A percentile compares a stretch with the other conserved stretches of the same genome.
phyloP scores from a whole-genome alignment of 1,284 basidiomycete species.

The Apiotrichum laibachii region DNA sequence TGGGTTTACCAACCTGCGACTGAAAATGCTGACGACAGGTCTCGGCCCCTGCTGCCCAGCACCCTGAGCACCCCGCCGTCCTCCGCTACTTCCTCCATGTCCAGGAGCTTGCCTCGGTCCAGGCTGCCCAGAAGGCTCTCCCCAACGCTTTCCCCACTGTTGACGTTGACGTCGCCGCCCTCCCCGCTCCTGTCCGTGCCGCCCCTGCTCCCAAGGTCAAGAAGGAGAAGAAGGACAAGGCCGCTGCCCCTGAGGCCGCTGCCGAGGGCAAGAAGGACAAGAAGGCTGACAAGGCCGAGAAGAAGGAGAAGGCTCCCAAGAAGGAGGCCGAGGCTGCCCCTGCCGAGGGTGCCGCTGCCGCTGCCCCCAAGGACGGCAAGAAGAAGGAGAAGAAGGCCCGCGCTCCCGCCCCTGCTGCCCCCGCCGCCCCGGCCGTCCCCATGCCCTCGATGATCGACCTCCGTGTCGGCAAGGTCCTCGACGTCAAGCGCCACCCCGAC shows the following conservation, averaged over 20 bases:
- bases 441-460: slow-evolving; percentile 91
- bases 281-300: slow-evolving; percentile 20
- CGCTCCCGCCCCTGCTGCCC: slow-evolving; percentile 38
- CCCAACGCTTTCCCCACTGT: slow-evolving; percentile 59
- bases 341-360: slow-evolving; percentile 24
- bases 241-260: slow-evolving; percentile 40
- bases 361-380: slow-evolving; percentile 55
- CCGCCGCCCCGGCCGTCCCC: slow-evolving; percentile 68
- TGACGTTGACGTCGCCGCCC: slow-evolving; percentile 68
- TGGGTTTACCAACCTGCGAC: slow-evolving; percentile 49
- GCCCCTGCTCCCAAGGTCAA: slow-evolving; percentile 70
- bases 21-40: slow-evolving; percentile 14
- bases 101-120: slow-evolving; percentile 64
- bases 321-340: slow-evolving; percentile 32
- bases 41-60: slow-evolving; percentile 56
- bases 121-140: slow-evolving; percentile 43
- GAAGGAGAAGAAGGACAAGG: slow-evolving; percentile 59
- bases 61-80: slow-evolving; percentile 72
- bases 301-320: slow-evolving; percentile 34
- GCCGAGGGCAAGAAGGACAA: not conserved
- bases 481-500: slow-evolving; percentile 91
- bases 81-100: slow-evolving; percentile 93
- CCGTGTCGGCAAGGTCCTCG: slow-evolving; percentile 82
- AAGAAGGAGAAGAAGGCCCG: slow-evolving; percentile 55
- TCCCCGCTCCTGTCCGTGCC: slow-evolving; percentile 71